phyloP scores from a whole-genome alignment of 108 stramenopile genomes.

The Fragilaria radians region DNA sequence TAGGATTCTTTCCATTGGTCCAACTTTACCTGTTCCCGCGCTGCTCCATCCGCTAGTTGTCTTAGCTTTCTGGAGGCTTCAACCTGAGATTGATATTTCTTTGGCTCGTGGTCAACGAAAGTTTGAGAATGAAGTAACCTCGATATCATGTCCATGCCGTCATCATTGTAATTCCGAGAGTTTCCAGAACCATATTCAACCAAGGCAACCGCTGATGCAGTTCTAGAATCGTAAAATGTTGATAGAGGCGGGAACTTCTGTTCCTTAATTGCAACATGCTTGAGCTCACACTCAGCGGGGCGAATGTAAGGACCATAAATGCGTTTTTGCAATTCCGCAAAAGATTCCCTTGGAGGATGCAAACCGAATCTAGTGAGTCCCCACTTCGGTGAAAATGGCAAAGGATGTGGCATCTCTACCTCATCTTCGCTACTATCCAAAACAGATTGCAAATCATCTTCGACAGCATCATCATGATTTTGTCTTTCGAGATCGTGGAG shows the following conservation, averaged over 20 bases:
- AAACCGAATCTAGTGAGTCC: background rate
- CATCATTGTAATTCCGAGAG: background rate
- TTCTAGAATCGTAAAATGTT: background rate
- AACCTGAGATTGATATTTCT: slow-evolving; percentile 5
- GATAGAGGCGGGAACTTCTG: background rate
- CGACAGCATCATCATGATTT: background rate
- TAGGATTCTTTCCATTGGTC: background rate
- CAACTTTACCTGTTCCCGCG: background rate
- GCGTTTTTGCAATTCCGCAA: background rate
- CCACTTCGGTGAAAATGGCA: background rate
- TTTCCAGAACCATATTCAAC: background rate
- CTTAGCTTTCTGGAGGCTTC: slow-evolving; percentile 11
- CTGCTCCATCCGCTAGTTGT: background rate
- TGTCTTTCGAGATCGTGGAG: background rate
- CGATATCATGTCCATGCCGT: slow-evolving; percentile 8
- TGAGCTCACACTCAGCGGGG: background rate
- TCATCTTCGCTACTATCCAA: slow-evolving; percentile 2
- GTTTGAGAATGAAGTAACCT: slow-evolving; percentile 1
- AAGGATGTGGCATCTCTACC: background rate
- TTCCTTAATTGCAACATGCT: background rate
- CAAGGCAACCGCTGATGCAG: background rate
- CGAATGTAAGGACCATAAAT: too few relatives aligned
- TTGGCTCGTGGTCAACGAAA: slow-evolving; percentile 3
- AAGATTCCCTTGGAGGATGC: background rate
- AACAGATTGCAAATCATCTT: background rate